Base-by-base conservation (phyloP, 306 rosid genomes). In the Gleditsia sinensis region DNA sequence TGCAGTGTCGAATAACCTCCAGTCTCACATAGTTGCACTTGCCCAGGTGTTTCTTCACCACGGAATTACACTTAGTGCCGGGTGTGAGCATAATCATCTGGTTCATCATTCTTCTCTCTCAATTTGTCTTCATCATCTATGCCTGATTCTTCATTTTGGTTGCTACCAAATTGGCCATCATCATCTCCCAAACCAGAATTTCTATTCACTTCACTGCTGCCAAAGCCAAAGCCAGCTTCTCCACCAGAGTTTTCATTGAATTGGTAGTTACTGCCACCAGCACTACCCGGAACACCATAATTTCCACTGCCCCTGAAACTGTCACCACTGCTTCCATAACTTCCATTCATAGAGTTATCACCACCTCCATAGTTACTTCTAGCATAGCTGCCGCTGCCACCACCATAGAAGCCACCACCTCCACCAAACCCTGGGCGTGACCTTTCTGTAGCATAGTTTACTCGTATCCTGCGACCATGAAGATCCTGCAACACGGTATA, bases 391-490 rank as follows among this genome's bases (percentile, higher is more conserved):
- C 76, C 67, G 7, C 62, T 12, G 0, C 77, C 32, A 0, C 73
- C 74, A 13, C 76, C 76, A 17, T 46, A 67, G 14, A 74, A 40
- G 5, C 76, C 71, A 0, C 62, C 74, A 0, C 56, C 27, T 0
- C 84, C 84, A n/a, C 88, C 85, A 57, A 80, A 84, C 45, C 85
- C 85, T 68, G 88, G 83, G 4, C 85, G 88, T 8, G 83, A 6
- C 76, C 79, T 84, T 65, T 84, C 88, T 11, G 83, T 70, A 27
- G 88, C 88, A 74, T 57, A 74, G 67, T 78, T 81, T 72, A 84
- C 88, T 1, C 85, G 51, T 57, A 84, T 11, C 40, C 67, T 78
- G 17, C 88, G 79, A 65, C 88, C 88, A 69, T 84, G 79, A 70
- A 84, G 88, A 58, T 84, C 88, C 88, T 84, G 83, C 3, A 54